Evolutionary conservation across 768 basidiomycete genomes (phyloP).

Genomic region (Tephrocybe sp.): DNA sequence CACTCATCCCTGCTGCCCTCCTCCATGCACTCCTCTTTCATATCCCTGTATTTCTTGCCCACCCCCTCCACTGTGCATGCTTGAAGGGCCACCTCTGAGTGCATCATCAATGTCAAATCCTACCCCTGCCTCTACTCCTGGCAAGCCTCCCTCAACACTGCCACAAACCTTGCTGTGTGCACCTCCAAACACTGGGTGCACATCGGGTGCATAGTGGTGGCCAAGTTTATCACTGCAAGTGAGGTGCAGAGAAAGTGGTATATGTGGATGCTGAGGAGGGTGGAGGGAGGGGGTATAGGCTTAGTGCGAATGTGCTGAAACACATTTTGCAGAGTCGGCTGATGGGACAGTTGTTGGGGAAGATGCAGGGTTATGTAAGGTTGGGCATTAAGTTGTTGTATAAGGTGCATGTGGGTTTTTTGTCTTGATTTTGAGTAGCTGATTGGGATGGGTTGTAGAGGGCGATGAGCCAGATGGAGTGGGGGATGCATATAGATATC

Average conservation of each 20-base stretch:
- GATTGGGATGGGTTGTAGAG: slow-evolving; percentile 49
- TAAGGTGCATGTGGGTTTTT: slow-evolving; percentile 45
- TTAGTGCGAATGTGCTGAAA: slow-evolving; percentile 97
- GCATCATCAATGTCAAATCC: slow-evolving; percentile 92
- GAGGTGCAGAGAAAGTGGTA: slow-evolving; percentile 99
- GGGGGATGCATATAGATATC: slow-evolving; percentile 65
- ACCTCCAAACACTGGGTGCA: slow-evolving; percentile 91
- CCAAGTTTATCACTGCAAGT: slow-evolving; percentile 90
- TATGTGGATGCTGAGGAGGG: slow-evolving; percentile 84
- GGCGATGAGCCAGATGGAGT: slow-evolving; percentile 86
- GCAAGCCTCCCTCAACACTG: slow-evolving; percentile 91
- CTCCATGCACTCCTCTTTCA: slow-evolving; percentile 9
- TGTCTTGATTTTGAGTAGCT: neutral
- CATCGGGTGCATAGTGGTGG: slow-evolving; percentile 87
- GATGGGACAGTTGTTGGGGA: slow-evolving; percentile 94
- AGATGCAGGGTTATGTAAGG: slow-evolving; percentile 93
- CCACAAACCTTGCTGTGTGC: slow-evolving; percentile 96
- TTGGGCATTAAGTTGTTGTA: slow-evolving; percentile 92
- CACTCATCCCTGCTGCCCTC: too few species aligned
- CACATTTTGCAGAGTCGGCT: slow-evolving; percentile 95
- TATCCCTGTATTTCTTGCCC: neutral
- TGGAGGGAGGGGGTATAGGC: slow-evolving; percentile 80
- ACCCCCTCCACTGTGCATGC: too few species aligned
- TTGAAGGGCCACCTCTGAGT: too few species aligned
- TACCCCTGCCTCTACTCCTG: slow-evolving; percentile 92